Conservation (phyloP, 176 grass and related monocot species). For the Phoenix roebelenii region DNA sequence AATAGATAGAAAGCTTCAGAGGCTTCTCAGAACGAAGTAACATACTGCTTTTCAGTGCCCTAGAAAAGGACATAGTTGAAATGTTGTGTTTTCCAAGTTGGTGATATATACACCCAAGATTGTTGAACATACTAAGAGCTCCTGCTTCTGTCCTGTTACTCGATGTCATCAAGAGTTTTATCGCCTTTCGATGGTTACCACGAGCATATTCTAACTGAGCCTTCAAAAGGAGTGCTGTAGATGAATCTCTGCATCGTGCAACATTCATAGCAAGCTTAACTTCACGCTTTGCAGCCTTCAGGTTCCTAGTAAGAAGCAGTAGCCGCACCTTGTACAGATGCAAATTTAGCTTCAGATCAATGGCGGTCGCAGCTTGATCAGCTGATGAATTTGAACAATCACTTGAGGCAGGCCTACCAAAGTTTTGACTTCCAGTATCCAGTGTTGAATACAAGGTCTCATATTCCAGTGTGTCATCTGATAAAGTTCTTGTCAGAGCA, state of each 20-base stretch:
- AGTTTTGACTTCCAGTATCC: constrained; percentile 46
- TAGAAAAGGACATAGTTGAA: constrained; percentile 59
- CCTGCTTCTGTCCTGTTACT: constrained; percentile 69
- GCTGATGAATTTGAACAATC: constrained; percentile 53
- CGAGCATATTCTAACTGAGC: constrained; percentile 93
- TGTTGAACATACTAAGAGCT: constrained; percentile 69
- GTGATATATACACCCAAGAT: constrained; percentile 85
- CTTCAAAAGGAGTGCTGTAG: constrained; percentile 72
- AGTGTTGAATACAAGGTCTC: constrained; percentile 64
- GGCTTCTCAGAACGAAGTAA: constrained; percentile 51
- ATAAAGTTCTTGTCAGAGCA: constrained; percentile 41
- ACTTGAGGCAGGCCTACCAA: constrained; percentile 39
- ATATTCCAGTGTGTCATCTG: constrained; percentile 69
- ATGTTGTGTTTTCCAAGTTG: constrained; percentile 64
- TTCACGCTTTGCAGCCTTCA: constrained; percentile 89
- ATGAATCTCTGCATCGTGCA: constrained; percentile 88
- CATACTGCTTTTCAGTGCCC: constrained; percentile 51
- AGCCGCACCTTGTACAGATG: constrained; percentile 87
- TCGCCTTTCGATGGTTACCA: constrained; percentile 80
- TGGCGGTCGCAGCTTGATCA: constrained; percentile 56
- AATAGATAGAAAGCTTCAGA: constrained; percentile 49
- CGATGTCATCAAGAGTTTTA: constrained; percentile 73
- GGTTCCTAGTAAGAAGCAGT: constrained; percentile 70
- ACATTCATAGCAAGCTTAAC: constrained; percentile 94
- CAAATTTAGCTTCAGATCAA: constrained; percentile 76